A percentile compares a stretch with the other conserved stretches of the same genome.
Evolutionary conservation across 2,329 filamentous ascomycete species (phyloP).

Genomic region (Fusarium penzigii): DNA sequence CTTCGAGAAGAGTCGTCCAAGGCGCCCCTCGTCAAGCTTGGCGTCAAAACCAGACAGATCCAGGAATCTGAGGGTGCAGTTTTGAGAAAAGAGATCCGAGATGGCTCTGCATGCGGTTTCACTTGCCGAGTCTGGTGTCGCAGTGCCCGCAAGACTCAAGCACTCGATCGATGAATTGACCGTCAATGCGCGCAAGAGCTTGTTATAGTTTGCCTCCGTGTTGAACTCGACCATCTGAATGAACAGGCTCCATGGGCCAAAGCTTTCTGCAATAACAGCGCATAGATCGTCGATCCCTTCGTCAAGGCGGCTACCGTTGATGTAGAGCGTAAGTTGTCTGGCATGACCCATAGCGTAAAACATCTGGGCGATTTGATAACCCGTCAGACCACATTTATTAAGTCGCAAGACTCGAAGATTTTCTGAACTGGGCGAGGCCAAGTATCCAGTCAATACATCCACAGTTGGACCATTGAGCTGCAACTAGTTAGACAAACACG

Average conservation of each 20-base stretch:
- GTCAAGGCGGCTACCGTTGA: constrained; percentile 56
- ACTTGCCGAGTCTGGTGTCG: constrained; percentile 48
- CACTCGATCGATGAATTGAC: constrained; percentile 52
- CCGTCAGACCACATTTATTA: constrained; percentile 54
- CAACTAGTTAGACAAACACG: constrained; percentile 9
- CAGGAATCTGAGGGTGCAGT: constrained; percentile 52
- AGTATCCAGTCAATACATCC: constrained; percentile 46
- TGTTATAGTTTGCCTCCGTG: constrained; percentile 52
- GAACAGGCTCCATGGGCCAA: constrained; percentile 51
- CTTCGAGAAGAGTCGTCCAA: constrained; percentile 54
- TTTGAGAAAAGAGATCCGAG: constrained; percentile 52
- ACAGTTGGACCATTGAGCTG: constrained; percentile 52
- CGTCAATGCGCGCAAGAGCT: constrained; percentile 51
- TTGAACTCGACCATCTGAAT: constrained; percentile 60
- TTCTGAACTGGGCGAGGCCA: constrained; percentile 42
- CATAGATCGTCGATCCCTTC: constrained; percentile 52
- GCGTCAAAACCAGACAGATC: constrained; percentile 59
- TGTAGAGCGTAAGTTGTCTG: constrained; percentile 48
- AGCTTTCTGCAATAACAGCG: constrained; percentile 46
- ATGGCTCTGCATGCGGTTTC: constrained; percentile 49
- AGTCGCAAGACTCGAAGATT: constrained; percentile 48
- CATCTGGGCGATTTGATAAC: constrained; percentile 50
- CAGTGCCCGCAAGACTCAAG: constrained; percentile 56
- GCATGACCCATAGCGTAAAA: constrained; percentile 52
- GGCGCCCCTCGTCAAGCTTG: constrained; percentile 58